A percentile compares a stretch with the other conserved stretches of the same genome.
phyloP scores from a whole-genome alignment of 208 protist species.

The Herpetomonas samuelpessoai region DNA sequence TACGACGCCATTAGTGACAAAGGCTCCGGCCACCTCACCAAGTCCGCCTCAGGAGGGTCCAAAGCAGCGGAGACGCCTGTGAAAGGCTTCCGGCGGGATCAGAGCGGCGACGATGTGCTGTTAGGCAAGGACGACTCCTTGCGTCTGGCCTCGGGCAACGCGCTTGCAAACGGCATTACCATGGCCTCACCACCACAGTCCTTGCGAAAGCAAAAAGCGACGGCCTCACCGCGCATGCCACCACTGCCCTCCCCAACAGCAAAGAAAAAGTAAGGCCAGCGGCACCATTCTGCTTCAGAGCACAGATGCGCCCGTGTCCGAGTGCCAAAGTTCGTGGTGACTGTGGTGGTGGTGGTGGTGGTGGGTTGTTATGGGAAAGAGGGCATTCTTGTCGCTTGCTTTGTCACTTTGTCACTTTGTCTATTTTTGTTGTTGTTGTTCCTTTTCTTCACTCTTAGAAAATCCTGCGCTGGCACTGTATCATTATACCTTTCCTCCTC shows the following conservation, averaged over 20 bases:
- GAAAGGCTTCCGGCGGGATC: neutral
- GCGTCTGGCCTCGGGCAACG: neutral
- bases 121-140: constrained; percentile 4
- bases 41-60: neutral
- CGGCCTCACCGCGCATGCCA: neutral
- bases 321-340: too few relatives aligned
- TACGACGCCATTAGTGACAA: neutral
- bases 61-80: neutral
- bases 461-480: neutral
- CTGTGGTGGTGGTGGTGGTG: too few relatives aligned
- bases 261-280: constrained; percentile 15
- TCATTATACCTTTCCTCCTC: constrained; percentile 2
- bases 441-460: neutral
- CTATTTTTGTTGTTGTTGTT: constrained; percentile 15
- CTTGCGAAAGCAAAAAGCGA: neutral
- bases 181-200: neutral
- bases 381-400: too few relatives aligned
- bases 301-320: too few relatives aligned
- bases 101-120: neutral
- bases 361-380: too few relatives aligned
- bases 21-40: neutral
- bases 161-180: neutral
- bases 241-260: constrained; percentile 5
- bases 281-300: too few relatives aligned
- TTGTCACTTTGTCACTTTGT: constrained; percentile 6